These are phyloP conservation scores for Tolypocladium ophioglossoides DNA, from an alignment of 2,329 filamentous ascomycete species.

Conservation along the genomic window DNA sequence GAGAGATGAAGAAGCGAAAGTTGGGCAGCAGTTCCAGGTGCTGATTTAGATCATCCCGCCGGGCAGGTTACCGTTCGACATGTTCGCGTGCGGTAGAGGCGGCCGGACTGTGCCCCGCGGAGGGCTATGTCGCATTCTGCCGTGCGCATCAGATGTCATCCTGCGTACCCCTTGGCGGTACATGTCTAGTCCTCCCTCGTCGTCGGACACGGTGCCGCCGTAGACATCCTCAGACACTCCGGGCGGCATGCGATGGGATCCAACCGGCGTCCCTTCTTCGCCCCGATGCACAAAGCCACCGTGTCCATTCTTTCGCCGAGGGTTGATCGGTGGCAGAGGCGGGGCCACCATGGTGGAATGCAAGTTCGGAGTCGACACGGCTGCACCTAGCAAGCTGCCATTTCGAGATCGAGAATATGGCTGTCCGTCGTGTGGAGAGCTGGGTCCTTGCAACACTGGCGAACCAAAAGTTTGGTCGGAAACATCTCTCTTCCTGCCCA, in stretches of 20 bases:
- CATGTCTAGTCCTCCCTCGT: constrained; percentile 24
- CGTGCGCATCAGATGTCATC: constrained; percentile 28
- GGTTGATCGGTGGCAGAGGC: constrained; percentile 49
- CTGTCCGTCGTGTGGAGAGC: constrained; percentile 23
- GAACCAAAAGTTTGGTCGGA: constrained; percentile 39
- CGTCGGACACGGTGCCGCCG: constrained; percentile 20
- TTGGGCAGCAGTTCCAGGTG: not conserved
- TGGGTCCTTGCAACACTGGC: constrained; percentile 33
- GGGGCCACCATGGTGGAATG: constrained; percentile 27
- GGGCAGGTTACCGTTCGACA: constrained; percentile 21
- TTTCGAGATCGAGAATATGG: constrained; percentile 20
- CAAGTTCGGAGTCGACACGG: constrained; percentile 26
- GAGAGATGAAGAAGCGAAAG: not conserved
- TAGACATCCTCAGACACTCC: not conserved
- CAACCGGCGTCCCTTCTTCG: constrained; percentile 19
- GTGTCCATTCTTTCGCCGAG: constrained; percentile 37
- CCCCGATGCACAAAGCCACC: constrained; percentile 23
- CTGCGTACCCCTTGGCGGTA: constrained; percentile 32
- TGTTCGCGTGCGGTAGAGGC: constrained; percentile 14
- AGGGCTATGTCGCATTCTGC: constrained; percentile 17
- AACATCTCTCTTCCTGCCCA: constrained; percentile 36
- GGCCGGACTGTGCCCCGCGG: constrained; percentile 14
- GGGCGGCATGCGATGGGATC: constrained; percentile 6
- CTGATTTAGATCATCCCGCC: constrained; percentile 34
- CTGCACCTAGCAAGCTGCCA: constrained; percentile 20